A percentile compares a stretch with the other conserved stretches of the same genome.
These are phyloP conservation scores for Aquilaria sinensis DNA, from an alignment of 345 rosid genomes.

Conservation along the genomic window DNA sequence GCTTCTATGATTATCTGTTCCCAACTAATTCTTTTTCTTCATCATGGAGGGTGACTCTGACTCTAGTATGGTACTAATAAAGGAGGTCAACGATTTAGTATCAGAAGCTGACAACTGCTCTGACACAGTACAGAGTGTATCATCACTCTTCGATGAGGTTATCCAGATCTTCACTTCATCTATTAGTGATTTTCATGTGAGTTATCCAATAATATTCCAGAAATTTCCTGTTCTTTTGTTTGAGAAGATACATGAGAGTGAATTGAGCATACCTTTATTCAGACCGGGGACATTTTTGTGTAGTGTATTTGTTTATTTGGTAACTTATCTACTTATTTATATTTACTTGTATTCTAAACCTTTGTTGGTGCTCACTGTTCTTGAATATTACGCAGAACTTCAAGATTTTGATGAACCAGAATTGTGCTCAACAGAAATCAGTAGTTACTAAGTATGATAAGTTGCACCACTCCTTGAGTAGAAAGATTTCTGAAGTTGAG, in stretches of 20 bases:
- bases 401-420: slow-evolving; percentile 36
- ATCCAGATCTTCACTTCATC: slow-evolving; percentile 44
- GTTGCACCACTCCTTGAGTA: slow-evolving; percentile 26
- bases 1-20: background rate
- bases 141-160: slow-evolving; percentile 51
- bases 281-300: too few relatives aligned
- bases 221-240: too few relatives aligned
- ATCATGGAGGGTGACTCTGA: slow-evolving; percentile 29
- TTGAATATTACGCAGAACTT: slow-evolving; percentile 47
- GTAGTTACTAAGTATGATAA: slow-evolving; percentile 33
- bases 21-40: slow-evolving; percentile 17
- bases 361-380: slow-evolving; percentile 6
- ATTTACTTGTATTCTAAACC: background rate
- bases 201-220: slow-evolving; percentile 22
- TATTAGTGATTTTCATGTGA: slow-evolving; percentile 43
- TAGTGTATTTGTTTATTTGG: too few relatives aligned
- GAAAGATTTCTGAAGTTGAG: slow-evolving; percentile 47
- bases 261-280: too few relatives aligned
- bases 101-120: slow-evolving; percentile 43
- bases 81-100: slow-evolving; percentile 46
- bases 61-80: slow-evolving; percentile 33
- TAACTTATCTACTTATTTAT: background rate
- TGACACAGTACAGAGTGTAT: slow-evolving; percentile 36
- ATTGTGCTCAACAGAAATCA: slow-evolving; percentile 39
- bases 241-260: too few relatives aligned